phyloP scores from a whole-genome alignment of 352 stramenopile species.

The Phytophthora crassamura region DNA sequence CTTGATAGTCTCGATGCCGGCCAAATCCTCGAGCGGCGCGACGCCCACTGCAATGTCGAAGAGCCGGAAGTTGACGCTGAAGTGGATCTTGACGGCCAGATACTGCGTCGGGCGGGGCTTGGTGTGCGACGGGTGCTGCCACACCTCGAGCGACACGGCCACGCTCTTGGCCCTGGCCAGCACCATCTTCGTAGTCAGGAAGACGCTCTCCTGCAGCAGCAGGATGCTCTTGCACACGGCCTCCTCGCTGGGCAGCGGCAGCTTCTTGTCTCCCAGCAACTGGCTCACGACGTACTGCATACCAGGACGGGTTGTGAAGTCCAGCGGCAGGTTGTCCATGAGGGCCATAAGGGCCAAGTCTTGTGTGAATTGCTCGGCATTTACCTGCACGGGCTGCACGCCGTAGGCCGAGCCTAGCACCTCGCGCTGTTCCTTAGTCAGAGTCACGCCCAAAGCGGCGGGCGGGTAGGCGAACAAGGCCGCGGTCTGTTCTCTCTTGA shows the following conservation, averaged over 20 bases:
- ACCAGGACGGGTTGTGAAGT: slow-evolving; percentile 62
- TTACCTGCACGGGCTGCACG: slow-evolving; percentile 39
- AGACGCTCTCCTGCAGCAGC: slow-evolving; percentile 73
- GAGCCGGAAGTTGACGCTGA: slow-evolving; percentile 76
- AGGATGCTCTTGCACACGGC: slow-evolving; percentile 65
- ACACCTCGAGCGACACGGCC: slow-evolving; percentile 72
- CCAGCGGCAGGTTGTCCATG: slow-evolving; percentile 75
- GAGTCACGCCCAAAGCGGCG: slow-evolving; percentile 4
- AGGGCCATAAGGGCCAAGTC: slow-evolving; percentile 78
- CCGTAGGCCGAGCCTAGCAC: slow-evolving; percentile 26
- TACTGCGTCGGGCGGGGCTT: slow-evolving; percentile 54
- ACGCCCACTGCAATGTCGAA: slow-evolving; percentile 73
- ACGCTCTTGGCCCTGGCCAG: slow-evolving; percentile 63
- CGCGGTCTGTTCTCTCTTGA: slow-evolving; percentile 35
- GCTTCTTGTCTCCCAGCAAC: slow-evolving; percentile 74
- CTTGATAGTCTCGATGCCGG: slow-evolving; percentile 54
- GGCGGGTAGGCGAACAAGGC: slow-evolving; percentile 32
- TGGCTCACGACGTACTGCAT: slow-evolving; percentile 78
- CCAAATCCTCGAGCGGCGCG: slow-evolving; percentile 48
- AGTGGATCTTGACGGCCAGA: slow-evolving; percentile 75
- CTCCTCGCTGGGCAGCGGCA: slow-evolving; percentile 63
- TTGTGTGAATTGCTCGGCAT: slow-evolving; percentile 70
- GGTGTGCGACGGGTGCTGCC: slow-evolving; percentile 49
- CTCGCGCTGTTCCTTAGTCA: slow-evolving; percentile 61
- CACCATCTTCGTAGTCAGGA: slow-evolving; percentile 77